Percentiles rank a stretch among this genome's conserved stretches.
Conservation (phyloP, 2,329 filamentous ascomycete species). For the Ceratocystis colombiana region DNA sequence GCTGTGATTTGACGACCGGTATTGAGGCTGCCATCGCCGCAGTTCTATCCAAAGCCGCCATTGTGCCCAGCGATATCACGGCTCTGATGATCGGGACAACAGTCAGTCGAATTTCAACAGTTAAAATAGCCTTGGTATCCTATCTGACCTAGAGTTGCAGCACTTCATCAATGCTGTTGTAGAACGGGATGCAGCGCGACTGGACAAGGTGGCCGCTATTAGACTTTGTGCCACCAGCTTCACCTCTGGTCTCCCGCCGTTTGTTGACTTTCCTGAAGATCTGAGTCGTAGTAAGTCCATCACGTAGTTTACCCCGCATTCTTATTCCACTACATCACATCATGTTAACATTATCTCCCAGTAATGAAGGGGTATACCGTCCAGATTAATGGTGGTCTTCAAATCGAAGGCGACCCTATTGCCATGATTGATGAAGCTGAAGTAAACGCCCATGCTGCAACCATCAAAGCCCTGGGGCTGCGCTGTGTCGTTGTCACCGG, state of each 20-base stretch:
- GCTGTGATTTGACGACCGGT: constrained; percentile 39
- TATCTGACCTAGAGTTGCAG: neutral
- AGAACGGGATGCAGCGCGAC: constrained; percentile 40
- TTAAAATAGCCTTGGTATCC: neutral
- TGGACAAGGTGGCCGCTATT: constrained; percentile 45
- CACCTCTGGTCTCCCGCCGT: constrained; percentile 39
- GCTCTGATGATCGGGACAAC: constrained; percentile 47
- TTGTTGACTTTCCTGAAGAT: constrained; percentile 44
- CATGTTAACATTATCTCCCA: neutral
- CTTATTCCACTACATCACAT: too few species aligned
- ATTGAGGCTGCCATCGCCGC: constrained; percentile 32
- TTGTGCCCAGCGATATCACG: constrained; percentile 34
- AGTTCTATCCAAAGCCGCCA: constrained; percentile 11
- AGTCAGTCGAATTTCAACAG: neutral
- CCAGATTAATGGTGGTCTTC: constrained; percentile 27
- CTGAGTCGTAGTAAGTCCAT: constrained; percentile 29
- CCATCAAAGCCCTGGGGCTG: constrained; percentile 30
- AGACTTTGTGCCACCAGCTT: constrained; percentile 41
- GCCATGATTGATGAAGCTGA: constrained; percentile 24
- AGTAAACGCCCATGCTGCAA: constrained; percentile 25
- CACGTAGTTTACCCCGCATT: neutral
- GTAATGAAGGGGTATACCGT: constrained; percentile 28
- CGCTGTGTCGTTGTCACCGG: constrained; percentile 45
- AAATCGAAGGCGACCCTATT: constrained; percentile 28
- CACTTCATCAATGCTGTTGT: constrained; percentile 52